Evolutionary conservation across 2,329 filamentous ascomycete genomes (phyloP).

Genomic region (Alternaria consortialis): DNA sequence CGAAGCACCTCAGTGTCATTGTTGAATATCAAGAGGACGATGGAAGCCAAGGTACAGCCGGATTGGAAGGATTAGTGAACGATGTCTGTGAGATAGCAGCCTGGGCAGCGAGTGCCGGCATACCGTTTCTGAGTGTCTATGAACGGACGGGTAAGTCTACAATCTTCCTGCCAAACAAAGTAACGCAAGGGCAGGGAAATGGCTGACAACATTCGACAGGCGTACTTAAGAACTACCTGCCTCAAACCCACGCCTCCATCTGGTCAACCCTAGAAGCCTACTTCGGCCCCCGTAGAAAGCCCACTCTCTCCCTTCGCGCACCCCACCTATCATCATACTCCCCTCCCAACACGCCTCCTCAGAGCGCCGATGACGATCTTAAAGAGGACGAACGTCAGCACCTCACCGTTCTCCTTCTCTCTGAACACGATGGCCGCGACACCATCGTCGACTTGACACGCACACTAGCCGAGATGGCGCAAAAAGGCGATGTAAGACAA

Average conservation of each 20-base stretch:
- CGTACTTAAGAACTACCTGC: slow-evolving; percentile 86
- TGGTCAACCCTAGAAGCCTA: slow-evolving; percentile 83
- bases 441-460: slow-evolving; percentile 95
- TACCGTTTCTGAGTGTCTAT: slow-evolving; percentile 87
- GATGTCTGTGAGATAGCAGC: slow-evolving; percentile 91
- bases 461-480: slow-evolving; percentile 93
- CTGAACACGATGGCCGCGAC: slow-evolving; percentile 86
- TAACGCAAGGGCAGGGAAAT: not conserved
- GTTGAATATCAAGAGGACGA: slow-evolving; percentile 74
- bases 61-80: slow-evolving; percentile 83
- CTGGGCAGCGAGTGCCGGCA: slow-evolving; percentile 91
- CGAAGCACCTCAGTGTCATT: slow-evolving; percentile 87
- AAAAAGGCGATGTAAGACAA: slow-evolving; percentile 81
- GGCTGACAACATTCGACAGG: slow-evolving; percentile 61
- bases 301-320: slow-evolving; percentile 73
- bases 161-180: not conserved
- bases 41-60: slow-evolving; percentile 70
- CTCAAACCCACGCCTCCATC: slow-evolving; percentile 82
- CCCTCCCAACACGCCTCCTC: slow-evolving; percentile 54
- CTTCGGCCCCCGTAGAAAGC: slow-evolving; percentile 77
- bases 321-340: slow-evolving; percentile 72
- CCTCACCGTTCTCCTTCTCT: slow-evolving; percentile 78
- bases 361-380: slow-evolving; percentile 44
- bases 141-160: slow-evolving; percentile 79
- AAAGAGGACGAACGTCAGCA: slow-evolving; percentile 47